Conservation (phyloP, 192 early-diverging fungal genomes). For the Helicostylum pulchrum region DNA sequence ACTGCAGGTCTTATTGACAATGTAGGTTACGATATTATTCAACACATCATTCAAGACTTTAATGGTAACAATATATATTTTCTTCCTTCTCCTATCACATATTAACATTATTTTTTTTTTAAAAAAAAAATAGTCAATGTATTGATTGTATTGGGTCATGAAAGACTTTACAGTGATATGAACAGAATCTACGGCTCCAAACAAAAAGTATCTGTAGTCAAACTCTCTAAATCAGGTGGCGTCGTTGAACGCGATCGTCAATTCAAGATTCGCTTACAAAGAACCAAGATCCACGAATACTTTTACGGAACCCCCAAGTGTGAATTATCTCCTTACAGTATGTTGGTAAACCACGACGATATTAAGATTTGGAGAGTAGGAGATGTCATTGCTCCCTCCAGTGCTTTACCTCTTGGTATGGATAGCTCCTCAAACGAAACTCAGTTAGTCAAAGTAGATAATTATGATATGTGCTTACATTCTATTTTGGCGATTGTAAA, state of each 20-base stretch:
- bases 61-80: constrained; percentile 46
- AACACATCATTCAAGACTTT: constrained; percentile 69
- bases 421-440: constrained; percentile 77
- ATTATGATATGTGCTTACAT: constrained; percentile 76
- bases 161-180: constrained; percentile 88
- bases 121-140: constrained; percentile 56
- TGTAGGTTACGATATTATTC: constrained; percentile 70
- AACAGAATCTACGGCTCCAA: constrained; percentile 42
- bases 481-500: constrained; percentile 84
- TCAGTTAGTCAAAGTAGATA: constrained; percentile 74
- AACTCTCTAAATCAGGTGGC: constrained; percentile 91
- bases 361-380: constrained; percentile 75
- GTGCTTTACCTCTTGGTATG: constrained; percentile 86
- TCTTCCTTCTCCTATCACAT: not conserved
- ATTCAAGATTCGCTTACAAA: constrained; percentile 66
- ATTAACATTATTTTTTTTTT: not conserved
- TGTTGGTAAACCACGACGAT: constrained; percentile 76
- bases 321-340: constrained; percentile 81
- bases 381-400: constrained; percentile 82
- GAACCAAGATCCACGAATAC: constrained; percentile 81
- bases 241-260: constrained; percentile 83
- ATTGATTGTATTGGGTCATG: constrained; percentile 90
- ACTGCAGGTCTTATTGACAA: constrained; percentile 81
- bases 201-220: constrained; percentile 65
- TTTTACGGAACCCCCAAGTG: constrained; percentile 86